Conservation (phyloP, 345 rosid genomes). For the Draba incana region DNA sequence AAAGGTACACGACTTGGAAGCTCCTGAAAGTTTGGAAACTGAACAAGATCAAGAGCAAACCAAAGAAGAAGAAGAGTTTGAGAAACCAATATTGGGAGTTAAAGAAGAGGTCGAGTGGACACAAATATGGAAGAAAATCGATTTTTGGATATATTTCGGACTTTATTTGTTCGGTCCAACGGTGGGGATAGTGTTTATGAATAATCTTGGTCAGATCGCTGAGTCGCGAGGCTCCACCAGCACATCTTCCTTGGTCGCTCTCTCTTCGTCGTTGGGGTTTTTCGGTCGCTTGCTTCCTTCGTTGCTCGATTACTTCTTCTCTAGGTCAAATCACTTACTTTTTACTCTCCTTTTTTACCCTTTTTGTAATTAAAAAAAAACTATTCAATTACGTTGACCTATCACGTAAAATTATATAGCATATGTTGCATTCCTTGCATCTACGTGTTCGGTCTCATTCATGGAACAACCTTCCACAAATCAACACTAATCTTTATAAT, state of each 20-base stretch:
- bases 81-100: slow-evolving; percentile 28
- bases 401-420: slow-evolving; percentile 31
- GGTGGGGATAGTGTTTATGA: slow-evolving; percentile 71
- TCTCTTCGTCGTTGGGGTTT: slow-evolving; percentile 84
- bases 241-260: slow-evolving; percentile 62
- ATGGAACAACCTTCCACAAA: slow-evolving; percentile 28
- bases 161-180: slow-evolving; percentile 86
- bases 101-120: slow-evolving; percentile 73
- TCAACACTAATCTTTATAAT: slow-evolving; percentile 19
- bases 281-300: slow-evolving; percentile 95
- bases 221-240: slow-evolving; percentile 71
- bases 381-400: slow-evolving; percentile 47
- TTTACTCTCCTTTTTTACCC: neutral
- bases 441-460: slow-evolving; percentile 37
- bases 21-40: slow-evolving; percentile 2
- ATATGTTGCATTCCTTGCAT: slow-evolving; percentile 34
- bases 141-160: slow-evolving; percentile 80
- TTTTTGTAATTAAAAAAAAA: no score
- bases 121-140: slow-evolving; percentile 56
- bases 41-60: slow-evolving; percentile 30
- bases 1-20: slow-evolving; percentile 45
- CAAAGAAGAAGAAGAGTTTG: slow-evolving; percentile 24
- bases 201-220: slow-evolving; percentile 90
- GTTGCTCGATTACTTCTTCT: slow-evolving; percentile 58
- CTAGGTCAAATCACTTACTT: slow-evolving; percentile 49